phyloP scores from a whole-genome alignment of 2,329 filamentous ascomycete species.

The Metarhizium robertsii region DNA sequence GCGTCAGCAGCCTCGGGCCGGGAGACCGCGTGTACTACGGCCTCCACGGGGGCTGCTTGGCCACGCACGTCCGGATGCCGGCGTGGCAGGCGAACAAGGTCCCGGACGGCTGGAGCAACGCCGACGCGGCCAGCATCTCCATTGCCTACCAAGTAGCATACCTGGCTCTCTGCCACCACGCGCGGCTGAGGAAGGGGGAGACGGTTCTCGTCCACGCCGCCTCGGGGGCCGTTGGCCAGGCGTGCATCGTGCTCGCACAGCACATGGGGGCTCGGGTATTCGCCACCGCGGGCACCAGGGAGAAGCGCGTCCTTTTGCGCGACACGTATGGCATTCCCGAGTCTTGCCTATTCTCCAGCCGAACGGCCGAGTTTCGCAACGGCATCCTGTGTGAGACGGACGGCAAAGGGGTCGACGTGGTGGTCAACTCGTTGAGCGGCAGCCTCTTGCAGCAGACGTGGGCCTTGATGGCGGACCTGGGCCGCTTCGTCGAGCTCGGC shows the following conservation, averaged over 20 bases:
- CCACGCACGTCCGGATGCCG: conserved; percentile 11
- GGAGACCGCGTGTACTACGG: conserved; percentile 13
- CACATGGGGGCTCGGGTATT: conserved; percentile 14
- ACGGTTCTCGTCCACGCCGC: conserved; percentile 22
- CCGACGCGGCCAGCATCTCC: conserved; percentile 20
- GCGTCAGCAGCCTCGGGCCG: conserved; percentile 8
- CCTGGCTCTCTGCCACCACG: conserved; percentile 6
- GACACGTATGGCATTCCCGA: conserved; percentile 13
- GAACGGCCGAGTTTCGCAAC: conserved; percentile 15
- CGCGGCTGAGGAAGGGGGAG: conserved; percentile 22
- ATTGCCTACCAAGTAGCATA: conserved; percentile 9
- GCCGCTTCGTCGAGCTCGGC: conserved; percentile 26
- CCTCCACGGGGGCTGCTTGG: conserved; percentile 8
- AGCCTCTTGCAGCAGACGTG: conserved; percentile 14
- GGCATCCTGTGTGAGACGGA: conserved; percentile 10
- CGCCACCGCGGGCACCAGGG: conserved; percentile 16
- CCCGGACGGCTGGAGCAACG: conserved; percentile 3
- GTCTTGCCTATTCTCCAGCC: conserved; percentile 18
- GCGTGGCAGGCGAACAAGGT: conserved; percentile 7
- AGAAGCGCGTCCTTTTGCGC: conserved; percentile 19
- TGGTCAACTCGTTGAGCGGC: conserved; percentile 4
- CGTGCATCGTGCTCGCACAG: conserved; percentile 8
- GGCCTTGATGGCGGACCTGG: conserved; percentile 19
- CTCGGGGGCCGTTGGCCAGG: conserved; percentile 11
- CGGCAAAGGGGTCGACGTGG: conserved; percentile 10